phyloP scores from a whole-genome alignment of 495 filamentous ascomycete species.

The Penicillium bialowiezense region DNA sequence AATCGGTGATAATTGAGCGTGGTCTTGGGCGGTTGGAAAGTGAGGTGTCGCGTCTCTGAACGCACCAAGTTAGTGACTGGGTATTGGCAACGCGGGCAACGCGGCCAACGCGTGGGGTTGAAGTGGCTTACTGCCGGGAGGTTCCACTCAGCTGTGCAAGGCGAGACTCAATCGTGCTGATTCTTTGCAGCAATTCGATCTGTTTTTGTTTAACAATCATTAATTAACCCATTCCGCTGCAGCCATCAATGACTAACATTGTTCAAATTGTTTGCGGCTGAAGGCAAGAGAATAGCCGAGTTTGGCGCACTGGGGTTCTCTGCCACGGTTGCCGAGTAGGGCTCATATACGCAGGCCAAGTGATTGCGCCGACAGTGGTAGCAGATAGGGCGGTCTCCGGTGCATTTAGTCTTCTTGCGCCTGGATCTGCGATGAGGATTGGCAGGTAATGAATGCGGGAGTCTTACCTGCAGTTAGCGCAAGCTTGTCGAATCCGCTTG shows the following conservation, averaged over 20 bases:
- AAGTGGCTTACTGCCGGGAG: background rate
- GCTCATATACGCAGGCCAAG: slow-evolving; percentile 21
- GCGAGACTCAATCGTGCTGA: slow-evolving; percentile 21
- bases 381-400: slow-evolving; percentile 29
- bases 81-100: background rate
- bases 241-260: slow-evolving; percentile 4
- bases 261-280: background rate
- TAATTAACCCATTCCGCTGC: too few relatives aligned
- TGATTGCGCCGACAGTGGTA: slow-evolving; percentile 24
- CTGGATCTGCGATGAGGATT: slow-evolving; percentile 4
- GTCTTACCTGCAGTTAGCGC: slow-evolving; percentile 28
- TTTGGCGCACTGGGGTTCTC: slow-evolving; percentile 3
- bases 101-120: background rate
- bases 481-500: slow-evolving; percentile 30
- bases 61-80: background rate
- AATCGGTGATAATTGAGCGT: background rate
- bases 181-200: slow-evolving; percentile 18
- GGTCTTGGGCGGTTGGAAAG: background rate
- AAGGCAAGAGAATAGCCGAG: background rate
- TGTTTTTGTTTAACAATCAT: too few relatives aligned
- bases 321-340: slow-evolving; percentile 14
- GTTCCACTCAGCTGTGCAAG: slow-evolving; percentile 22
- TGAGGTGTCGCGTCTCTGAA: background rate
- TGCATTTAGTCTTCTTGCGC: slow-evolving; percentile 32
- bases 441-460: background rate